phyloP scores from a whole-genome alignment of 352 stramenopile species.

The Pythium insidiosum region DNA sequence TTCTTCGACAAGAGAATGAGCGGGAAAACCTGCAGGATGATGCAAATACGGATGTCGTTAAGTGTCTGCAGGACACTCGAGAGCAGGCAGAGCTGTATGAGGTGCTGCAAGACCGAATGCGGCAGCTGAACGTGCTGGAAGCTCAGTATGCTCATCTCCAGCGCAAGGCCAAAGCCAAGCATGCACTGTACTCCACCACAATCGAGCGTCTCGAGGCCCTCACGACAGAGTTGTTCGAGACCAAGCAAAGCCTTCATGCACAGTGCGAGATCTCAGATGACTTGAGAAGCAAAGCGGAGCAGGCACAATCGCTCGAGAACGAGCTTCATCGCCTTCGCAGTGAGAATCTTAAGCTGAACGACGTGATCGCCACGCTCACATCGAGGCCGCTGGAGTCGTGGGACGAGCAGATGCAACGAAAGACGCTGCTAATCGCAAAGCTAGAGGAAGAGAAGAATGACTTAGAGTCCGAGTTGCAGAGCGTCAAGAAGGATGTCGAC shows the following conservation, averaged over 20 bases:
- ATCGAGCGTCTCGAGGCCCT: slow-evolving; percentile 26
- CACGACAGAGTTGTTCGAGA: slow-evolving; percentile 29
- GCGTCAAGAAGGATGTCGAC: slow-evolving; percentile 14
- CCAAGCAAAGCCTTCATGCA: slow-evolving; percentile 30
- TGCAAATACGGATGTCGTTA: not conserved
- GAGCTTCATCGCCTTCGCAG: slow-evolving; percentile 41
- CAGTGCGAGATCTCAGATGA: too few relatives aligned
- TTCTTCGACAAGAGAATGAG: slow-evolving; percentile 23
- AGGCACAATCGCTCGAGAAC: slow-evolving; percentile 28
- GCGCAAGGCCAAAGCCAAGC: slow-evolving; percentile 24
- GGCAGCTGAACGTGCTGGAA: slow-evolving; percentile 45
- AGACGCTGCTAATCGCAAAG: slow-evolving; percentile 35
- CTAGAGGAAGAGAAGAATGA: slow-evolving; percentile 29
- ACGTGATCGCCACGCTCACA: slow-evolving; percentile 32
- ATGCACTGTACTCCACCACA: slow-evolving; percentile 30
- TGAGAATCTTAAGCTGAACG: slow-evolving; percentile 49
- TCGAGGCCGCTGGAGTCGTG: slow-evolving; percentile 43
- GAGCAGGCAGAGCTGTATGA: slow-evolving; percentile 24
- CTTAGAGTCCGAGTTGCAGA: slow-evolving; percentile 12
- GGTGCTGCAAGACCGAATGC: slow-evolving; percentile 21
- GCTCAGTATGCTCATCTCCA: slow-evolving; percentile 39
- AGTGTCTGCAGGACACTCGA: not conserved
- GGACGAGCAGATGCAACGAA: slow-evolving; percentile 28
- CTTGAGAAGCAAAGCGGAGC: too few relatives aligned
- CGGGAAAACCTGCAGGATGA: not conserved